Base-by-base conservation (phyloP, 1,284 basidiomycete species). In the Lentinula novae-zelandiae region DNA sequence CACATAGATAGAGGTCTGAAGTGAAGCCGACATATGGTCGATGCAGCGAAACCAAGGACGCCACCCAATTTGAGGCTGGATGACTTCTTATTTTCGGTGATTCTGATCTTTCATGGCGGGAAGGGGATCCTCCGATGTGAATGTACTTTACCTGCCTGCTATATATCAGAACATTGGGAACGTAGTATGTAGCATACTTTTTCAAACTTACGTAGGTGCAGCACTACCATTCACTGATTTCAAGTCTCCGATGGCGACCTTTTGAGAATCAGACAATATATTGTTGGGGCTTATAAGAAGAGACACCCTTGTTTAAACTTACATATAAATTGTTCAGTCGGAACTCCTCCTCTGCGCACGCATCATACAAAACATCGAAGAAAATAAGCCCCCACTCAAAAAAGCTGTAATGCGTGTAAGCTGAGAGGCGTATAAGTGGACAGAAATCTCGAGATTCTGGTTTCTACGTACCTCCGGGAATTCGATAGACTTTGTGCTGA, bases 321-420 rank as follows among this genome's bases (percentile, higher is more conserved):
- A 83, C 89, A 73, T 85, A 77, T 27, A 89, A 67, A 62, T 81
- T 74, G 10, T 78, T 76, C 48, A 80, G 75, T 57, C 71, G 73
- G 60, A 95, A 84, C 66, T 95, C 92, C 17, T 79, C 72, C 57
- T 82, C 81, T 0, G 83, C 71, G 8, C 88, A 73, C 0, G 91
- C 86, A 71, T 96, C 94, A 66, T 88, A 96, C 13, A 85, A 66
- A 31, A 96, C 78, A 65, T 96, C 93, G 63, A 90, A 81, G 57
- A 90, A 69, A 51, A 96, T 93, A 54, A 96, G 82, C 1, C 79
- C 78, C 93, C 93, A 96, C 73, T 96, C 93, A 65, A 93, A 91
- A 71, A 95, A 87, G 55, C 89, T 85, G 68, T 95, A 96, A 55
- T 77, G 77, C 0, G 91, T 93, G 73, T 95, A 96, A 9, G 93